phyloP scores from a whole-genome alignment of 768 basidiomycete genomes.

The Boletus insuetus region DNA sequence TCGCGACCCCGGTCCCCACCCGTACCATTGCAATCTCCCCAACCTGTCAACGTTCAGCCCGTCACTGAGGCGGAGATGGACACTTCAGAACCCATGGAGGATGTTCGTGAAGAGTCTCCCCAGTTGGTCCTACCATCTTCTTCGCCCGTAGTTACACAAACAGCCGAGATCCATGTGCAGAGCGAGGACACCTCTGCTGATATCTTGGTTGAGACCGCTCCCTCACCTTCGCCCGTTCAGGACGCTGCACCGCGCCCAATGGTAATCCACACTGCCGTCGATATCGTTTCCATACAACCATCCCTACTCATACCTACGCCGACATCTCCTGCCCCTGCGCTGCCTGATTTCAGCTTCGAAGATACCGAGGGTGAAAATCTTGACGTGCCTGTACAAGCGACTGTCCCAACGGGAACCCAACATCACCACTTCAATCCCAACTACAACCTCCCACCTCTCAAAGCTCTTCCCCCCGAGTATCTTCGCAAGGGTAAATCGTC shows the following conservation, averaged over 20 bases:
- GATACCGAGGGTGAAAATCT: conserved; percentile 26
- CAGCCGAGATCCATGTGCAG: neutral
- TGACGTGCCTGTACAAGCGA: conserved; percentile 18
- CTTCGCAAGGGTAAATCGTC: conserved; percentile 46
- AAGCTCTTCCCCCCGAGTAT: conserved; percentile 53
- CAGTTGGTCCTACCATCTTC: conserved; percentile 23
- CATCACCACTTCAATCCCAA: conserved; percentile 42
- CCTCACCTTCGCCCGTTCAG: conserved; percentile 1
- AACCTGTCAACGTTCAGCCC: conserved; percentile 2
- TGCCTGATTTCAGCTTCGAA: conserved; percentile 35
- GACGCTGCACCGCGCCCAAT: conserved; percentile 12
- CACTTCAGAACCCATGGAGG: conserved; percentile 18
- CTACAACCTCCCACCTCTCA: conserved; percentile 57
- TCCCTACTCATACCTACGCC: conserved; percentile 37
- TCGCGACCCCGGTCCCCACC: conserved; percentile 15
- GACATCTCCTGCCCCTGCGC: conserved; percentile 30
- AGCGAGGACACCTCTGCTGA: neutral
- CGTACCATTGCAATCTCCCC: conserved; percentile 7
- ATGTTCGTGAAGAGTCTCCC: conserved; percentile 22
- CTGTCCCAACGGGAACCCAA: conserved; percentile 15
- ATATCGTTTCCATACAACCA: conserved; percentile 25
- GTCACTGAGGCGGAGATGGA: conserved; percentile 11
- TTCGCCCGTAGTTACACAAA: conserved; percentile 12
- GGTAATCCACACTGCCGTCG: conserved; percentile 27
- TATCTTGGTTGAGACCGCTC: neutral